Percentiles rank a stretch among this genome's conserved stretches.
Conservation (phyloP, 2,329 filamentous ascomycete species). For the Colletotrichum horii region DNA sequence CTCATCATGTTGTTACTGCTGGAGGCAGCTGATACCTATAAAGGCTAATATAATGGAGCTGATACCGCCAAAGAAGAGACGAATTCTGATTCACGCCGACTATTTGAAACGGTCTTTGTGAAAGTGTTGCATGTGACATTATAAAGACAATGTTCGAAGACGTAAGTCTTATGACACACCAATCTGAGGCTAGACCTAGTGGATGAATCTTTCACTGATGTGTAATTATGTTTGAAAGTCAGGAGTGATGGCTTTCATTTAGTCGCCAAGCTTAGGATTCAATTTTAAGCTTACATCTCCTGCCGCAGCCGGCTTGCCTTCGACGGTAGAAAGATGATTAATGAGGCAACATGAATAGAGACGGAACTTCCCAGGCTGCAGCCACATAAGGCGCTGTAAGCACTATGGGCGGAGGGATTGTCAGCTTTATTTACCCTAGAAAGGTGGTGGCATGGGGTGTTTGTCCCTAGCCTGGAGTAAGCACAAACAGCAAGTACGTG, state of each 20-base stretch:
- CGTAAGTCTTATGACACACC: background rate
- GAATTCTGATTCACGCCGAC: background rate
- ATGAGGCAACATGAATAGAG: background rate
- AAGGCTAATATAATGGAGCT: background rate
- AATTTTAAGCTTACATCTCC: background rate
- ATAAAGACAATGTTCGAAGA: background rate
- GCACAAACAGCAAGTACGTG: background rate
- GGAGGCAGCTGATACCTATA: background rate
- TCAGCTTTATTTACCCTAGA: background rate
- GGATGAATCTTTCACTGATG: background rate
- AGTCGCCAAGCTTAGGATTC: background rate
- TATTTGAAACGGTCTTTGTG: too few relatives aligned
- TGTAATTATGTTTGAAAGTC: background rate
- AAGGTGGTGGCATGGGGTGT: background rate
- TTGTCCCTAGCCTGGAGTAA: background rate
- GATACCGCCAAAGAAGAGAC: background rate
- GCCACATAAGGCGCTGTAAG: background rate
- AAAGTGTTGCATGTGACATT: background rate
- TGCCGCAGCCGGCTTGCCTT: background rate
- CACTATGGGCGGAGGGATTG: background rate
- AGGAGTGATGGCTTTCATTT: background rate
- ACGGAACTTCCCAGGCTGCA: background rate
- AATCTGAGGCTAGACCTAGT: background rate
- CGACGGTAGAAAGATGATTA: background rate
- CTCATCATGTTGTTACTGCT: rapidly evolving